phyloP scores from a whole-genome alignment of 768 basidiomycete genomes.

The Lentinula aciculospora region DNA sequence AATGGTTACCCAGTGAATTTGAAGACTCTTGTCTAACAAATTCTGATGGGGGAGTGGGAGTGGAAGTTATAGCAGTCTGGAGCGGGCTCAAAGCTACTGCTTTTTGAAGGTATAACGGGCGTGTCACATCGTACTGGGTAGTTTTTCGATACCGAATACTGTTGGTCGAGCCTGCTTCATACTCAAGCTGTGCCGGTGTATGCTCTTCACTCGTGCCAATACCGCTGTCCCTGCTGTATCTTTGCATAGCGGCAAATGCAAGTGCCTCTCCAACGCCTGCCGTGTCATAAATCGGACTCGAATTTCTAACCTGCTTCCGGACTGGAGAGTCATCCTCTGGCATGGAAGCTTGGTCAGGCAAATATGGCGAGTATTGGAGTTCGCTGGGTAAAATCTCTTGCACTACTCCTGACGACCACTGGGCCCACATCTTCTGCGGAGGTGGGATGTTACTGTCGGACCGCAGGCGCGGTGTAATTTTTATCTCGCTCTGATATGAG shows the following conservation, averaged over 20 bases:
- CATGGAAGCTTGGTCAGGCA: conserved; percentile 18
- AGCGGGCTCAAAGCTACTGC: neutral
- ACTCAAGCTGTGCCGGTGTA: conserved; percentile 10
- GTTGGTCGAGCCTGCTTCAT: conserved; percentile 9
- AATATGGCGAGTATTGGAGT: conserved; percentile 43
- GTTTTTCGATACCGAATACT: conserved; percentile 2
- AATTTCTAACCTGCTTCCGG: conserved; percentile 14
- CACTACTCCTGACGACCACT: conserved; percentile 36
- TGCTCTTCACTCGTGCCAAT: conserved; percentile 41
- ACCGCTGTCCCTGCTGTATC: conserved; percentile 34
- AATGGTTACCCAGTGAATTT: conserved; percentile 10
- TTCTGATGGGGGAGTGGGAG: neutral
- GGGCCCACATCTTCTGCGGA: conserved; percentile 47
- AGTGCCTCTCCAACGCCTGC: conserved; percentile 64
- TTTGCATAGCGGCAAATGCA: conserved; percentile 30
- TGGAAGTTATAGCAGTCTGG: neutral
- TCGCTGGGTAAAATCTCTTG: conserved; percentile 40
- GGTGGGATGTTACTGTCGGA: conserved; percentile 33
- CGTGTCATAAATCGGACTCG: conserved; percentile 35
- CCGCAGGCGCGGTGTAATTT: conserved; percentile 25
- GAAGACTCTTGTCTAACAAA: neutral
- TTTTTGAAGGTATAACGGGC: conserved; percentile 19
- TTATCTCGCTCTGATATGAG: conserved; percentile 26
- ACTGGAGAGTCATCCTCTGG: neutral
- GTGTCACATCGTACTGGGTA: conserved; percentile 30